Conservation (phyloP, 2,329 filamentous ascomycete genomes). For the Colletotrichum tropicale region DNA sequence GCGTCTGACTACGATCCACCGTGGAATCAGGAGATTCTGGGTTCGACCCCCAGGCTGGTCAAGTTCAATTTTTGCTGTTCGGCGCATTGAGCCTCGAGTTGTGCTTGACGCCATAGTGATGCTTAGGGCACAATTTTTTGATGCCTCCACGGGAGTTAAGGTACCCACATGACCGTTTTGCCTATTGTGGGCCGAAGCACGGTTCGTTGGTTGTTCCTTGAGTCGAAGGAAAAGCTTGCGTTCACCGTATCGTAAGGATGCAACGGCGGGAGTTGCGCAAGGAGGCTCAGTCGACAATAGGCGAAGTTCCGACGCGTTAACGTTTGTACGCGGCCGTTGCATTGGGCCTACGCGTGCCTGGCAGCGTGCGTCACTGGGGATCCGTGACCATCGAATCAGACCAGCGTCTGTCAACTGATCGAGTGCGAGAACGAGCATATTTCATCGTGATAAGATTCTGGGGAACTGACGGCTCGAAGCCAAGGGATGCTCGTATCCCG, state of each 20-base stretch:
- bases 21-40: constrained; percentile 21
- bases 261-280: neutral
- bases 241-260: neutral
- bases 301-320: neutral
- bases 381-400: neutral
- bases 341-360: neutral
- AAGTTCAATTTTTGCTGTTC: neutral
- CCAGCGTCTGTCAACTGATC: neutral
- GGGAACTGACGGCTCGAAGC: neutral
- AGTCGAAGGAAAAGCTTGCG: constrained; percentile 5
- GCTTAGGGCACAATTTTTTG: neutral
- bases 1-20: constrained; percentile 44
- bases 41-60: constrained; percentile 22
- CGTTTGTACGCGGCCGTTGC: neutral
- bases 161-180: neutral
- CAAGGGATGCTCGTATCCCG: constrained; percentile 13
- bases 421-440: neutral
- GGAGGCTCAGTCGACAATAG: neutral
- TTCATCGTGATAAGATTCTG: neutral
- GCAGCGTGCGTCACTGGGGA: neutral
- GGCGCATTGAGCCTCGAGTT: neutral
- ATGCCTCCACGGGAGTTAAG: neutral
- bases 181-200: constrained; percentile 1
- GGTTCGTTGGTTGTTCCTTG: constrained; percentile 13
- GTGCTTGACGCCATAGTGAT: neutral